A percentile compares a stretch with the other conserved stretches of the same genome.
phyloP scores from a whole-genome alignment of 2,329 filamentous ascomycete species.

The Aspergillus chevalieri region DNA sequence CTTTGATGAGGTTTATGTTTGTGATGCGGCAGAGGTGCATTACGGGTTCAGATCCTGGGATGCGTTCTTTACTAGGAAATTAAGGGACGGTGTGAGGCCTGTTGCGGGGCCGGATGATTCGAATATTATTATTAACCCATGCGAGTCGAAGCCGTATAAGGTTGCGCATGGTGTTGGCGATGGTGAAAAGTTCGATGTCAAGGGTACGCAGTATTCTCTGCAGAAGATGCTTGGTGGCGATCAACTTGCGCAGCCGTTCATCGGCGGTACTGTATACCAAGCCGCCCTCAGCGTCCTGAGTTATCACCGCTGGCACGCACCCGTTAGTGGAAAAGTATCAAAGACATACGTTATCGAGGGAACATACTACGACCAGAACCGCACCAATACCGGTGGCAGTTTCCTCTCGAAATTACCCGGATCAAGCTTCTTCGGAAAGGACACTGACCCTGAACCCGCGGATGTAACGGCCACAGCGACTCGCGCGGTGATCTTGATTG shows the following conservation, averaged over 20 bases:
- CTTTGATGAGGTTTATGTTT: conserved; percentile 16
- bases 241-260: conserved; percentile 46
- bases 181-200: conserved; percentile 61
- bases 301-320: conserved; percentile 66
- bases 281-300: conserved; percentile 61
- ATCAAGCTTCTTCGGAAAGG: conserved; percentile 2
- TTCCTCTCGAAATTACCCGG: too few relatives aligned
- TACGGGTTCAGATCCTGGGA: conserved; percentile 63
- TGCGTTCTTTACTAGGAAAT: conserved; percentile 59
- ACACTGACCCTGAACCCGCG: conserved; percentile 19
- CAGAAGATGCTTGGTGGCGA: conserved; percentile 58
- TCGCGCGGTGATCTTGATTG: conserved; percentile 61
- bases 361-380: conserved; percentile 55
- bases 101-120: conserved; percentile 49
- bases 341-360: conserved; percentile 55
- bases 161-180: conserved; percentile 46
- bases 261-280: conserved; percentile 61
- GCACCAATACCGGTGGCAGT: conserved; percentile 5
- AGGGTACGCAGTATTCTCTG: conserved; percentile 61
- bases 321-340: conserved; percentile 55
- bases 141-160: conserved; percentile 56
- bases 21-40: conserved; percentile 11
- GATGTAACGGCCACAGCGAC: conserved; percentile 54
- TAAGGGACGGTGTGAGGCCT: conserved; percentile 51
- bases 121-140: conserved; percentile 54